phyloP scores from a whole-genome alignment of 2,329 filamentous ascomycete genomes.

The Beauveria bassiana region DNA sequence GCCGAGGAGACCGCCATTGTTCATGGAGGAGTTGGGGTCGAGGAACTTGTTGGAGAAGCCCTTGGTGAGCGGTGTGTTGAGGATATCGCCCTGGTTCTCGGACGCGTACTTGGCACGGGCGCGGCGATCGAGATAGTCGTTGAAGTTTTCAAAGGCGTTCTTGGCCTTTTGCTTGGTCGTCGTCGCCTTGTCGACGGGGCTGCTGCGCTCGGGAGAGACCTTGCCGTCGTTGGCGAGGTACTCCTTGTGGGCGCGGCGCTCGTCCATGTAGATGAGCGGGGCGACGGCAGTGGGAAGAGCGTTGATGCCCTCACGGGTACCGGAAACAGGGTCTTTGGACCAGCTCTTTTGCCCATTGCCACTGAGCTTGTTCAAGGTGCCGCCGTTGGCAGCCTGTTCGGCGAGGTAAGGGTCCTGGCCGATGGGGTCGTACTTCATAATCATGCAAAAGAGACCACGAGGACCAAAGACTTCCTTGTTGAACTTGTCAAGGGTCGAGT shows the following conservation, averaged over 20 bases:
- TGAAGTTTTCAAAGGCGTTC: constrained; percentile 12
- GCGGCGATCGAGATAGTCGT: constrained; percentile 13
- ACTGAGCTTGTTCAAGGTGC: not conserved
- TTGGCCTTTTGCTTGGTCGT: constrained; percentile 10
- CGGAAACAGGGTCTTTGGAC: constrained; percentile 10
- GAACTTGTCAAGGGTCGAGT: constrained; percentile 12
- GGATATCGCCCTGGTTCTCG: constrained; percentile 12
- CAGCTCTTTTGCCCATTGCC: constrained; percentile 4
- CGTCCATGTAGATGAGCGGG: constrained; percentile 12
- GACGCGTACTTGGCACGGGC: constrained; percentile 12
- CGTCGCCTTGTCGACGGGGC: not conserved
- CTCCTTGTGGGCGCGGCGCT: constrained; percentile 10
- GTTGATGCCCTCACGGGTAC: constrained; percentile 6
- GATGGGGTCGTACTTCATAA: constrained; percentile 13
- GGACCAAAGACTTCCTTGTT: constrained; percentile 12
- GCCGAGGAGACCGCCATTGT: constrained; percentile 12
- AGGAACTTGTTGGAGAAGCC: constrained; percentile 23
- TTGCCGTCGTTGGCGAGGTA: constrained; percentile 5
- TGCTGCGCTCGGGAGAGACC: not conserved
- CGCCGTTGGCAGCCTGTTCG: not conserved
- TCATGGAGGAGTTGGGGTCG: constrained; percentile 19
- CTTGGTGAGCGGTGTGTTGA: constrained; percentile 10
- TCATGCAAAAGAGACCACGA: constrained; percentile 13
- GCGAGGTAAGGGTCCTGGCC: constrained; percentile 3
- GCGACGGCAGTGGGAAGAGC: constrained; percentile 9